Evolutionary conservation across 371 early-diverging fungal genomes (phyloP), one percentile per base, ranked within the genome.

Genomic region (Mortierella sp.): DNA sequence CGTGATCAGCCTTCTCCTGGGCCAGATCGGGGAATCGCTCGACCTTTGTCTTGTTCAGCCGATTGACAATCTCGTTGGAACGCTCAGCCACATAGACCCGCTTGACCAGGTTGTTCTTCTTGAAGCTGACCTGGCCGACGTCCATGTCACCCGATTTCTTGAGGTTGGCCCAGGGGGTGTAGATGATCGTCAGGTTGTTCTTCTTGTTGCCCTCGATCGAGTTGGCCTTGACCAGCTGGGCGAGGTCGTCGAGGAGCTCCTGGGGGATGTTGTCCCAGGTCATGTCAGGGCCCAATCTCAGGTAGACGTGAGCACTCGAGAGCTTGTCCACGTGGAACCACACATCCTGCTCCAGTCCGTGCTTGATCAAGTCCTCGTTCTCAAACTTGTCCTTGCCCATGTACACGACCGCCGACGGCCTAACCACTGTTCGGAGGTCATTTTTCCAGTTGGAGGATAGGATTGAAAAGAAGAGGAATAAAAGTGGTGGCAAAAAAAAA

Each of bases 251-350:
- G 11, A 99, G 86, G 19, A 97, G 91, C 3, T 66, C 85, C 69
- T 89, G 77, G 0, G 95, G 94, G 37, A 99, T 95, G 71, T 88
- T 86, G 16, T 95, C 94, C 98, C 95, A 97, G 1, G 91, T 89
- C 78, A 93, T 92, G 1, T 91, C 95, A 0, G 87, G 85, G 16
- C 89, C 80, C 53, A 97, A 85, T 0, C 98, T 93, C 63, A 98
- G 91, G 80, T 99, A 99, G 6, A 98, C 97, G 92, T 99, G 99
- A 6, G 99, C 99, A 73, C 96, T 96, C 7, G 97, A 96, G 24
- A 98, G 88, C 86, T 98, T 98, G 87, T 98, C 98, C 29, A 95
- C 98, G 89, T 99, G 99, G 86, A 99, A 97, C 97, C 97, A 98
- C 34, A 97, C 94, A 81, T 97, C 98, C 74, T 96, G 95, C 40